Evolutionary conservation across 768 basidiomycete genomes (phyloP), one percentile per base, ranked within the genome.

Genomic region (Hypsizygus marmoreus): DNA sequence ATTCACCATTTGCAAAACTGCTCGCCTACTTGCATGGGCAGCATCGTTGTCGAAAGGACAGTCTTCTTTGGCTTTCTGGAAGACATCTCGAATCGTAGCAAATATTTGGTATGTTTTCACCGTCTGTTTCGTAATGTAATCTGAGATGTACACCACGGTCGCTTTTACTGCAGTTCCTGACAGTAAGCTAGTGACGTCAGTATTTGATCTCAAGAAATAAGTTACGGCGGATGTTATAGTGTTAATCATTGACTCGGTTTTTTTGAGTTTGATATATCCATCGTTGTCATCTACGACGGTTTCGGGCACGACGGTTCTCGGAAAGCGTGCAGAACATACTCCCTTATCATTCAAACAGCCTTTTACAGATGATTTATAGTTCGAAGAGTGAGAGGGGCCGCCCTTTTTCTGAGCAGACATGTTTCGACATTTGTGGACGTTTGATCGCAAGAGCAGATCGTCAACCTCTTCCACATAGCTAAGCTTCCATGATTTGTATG

Each of bases 111-210:
- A 40, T 1, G 67, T 71, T 32, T 68, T 70, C 4, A 71, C 29
- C 2, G 43, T 20, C 1, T 48, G 24, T 45, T 74, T 73, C 0
- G 67, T 67, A 5, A 72, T 58, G 43, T 72, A 73, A 47, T 73
- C 67, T 4, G 68, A 61, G 1, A 70, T 51, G 56, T 46, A 46
- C n/a, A 31, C 10, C 10, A 46, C 7, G 4, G 38, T 36, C n/a
- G 25, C 44, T 38, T 46, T 67, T 1, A 74, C 53, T 1, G 64
- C 60, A n/a, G 70, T 72, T 5, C 71, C 69, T 16, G 68, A 70
- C 6, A 53, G 36, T 9, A 70, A 39, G 46, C 54, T 58, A 1
- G 44, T 10, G 48, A 64, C 58, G 55, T 74, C 67, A 14, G 70
- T 63, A 43, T 73, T 72, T 33, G 62, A 70, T 8, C 66, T 33